Base-by-base conservation (phyloP, 805 yeast species). In the Pichia thaimueangensis region DNA sequence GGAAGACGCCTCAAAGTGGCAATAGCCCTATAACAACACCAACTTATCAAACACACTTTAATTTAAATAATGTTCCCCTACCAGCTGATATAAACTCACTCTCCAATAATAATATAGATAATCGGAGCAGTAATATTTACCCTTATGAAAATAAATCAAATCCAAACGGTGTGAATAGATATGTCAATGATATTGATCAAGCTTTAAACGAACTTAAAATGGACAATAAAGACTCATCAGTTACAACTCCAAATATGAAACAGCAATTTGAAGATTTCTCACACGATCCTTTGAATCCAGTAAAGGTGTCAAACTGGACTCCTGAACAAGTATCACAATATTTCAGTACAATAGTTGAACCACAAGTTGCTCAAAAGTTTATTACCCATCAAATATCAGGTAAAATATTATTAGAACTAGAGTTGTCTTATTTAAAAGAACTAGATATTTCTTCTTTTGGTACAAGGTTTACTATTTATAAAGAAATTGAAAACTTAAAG, bases 361-460 rank as follows among this genome's bases (percentile, higher is more conserved):
- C 71, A 43, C 76, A 72, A 21, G 76, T 83, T n/a, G 81, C 94
- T 2, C 79, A 83, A 1, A 80, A 84, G 55, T 93, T 93, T 61
- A 78, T 81, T 6, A 76, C 80, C 52, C 97, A 93, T 63, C 87
- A 88, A 54, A 87, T 93, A 45, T 82, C 89, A 1, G 98, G 98
- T 23, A 67, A 78, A 6, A 91, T 93, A 41, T 64, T 93, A 35
- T 69, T 93, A 41, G 94, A 89, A 62, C 70, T 93, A 48, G 97
- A 91, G 55, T 70, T 91, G 47, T 74, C 86, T 1, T 85, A 85
- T 55, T 71, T 93, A 55, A 93, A 91, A 59, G 99, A 93, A 62
- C 68, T 93, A 45, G 98, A 89, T 43, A 91, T 93, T 40, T 72
- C 78, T 37, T 85, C 95, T 4, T 93, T 93, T 66, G 99, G 99